Evolutionary conservation across 345 rosid species (phyloP), one percentile per base, ranked within the genome.

Genomic region (Lepidium aucheri): DNA sequence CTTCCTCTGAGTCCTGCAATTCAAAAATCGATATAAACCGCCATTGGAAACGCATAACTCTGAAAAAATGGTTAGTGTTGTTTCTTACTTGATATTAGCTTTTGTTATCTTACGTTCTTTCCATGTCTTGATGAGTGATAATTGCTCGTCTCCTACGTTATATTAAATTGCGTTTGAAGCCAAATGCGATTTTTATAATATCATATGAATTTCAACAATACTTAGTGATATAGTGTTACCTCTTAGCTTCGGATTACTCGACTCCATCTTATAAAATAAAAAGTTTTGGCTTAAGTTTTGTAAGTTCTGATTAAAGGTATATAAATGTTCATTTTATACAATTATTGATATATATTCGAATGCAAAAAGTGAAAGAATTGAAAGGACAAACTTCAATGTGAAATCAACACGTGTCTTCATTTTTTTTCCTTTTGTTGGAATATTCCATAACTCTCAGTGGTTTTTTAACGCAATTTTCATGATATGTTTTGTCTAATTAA

Each of bases 91-190:
- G 76, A 83, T 83, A 42, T 77, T 82, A 42, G 79, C 88, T 76
- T 86, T 89, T 30, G 84, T 17, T 62, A 85, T 90, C 79, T 85
- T 87, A 2, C 76, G 84, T 2, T 87, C 97, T 75, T 90, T 96
- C 96, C 98, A 87, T 68, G 96, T 93, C 77, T 78, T 80, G 72
- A 90, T 66, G 53, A 83, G 74, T 30, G 86, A 75, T 20, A 44
- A 16, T 72, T 81, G 87, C 50, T 70, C 97, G 59, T 84, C 83
- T 17, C 84, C 95, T 63, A 84, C 43, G 22, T 28, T 0, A 53
- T 79, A 26, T 50, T 86, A 91, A 28, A 4, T 9, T 24, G 15
- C 32, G 12, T 16, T 46, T 45, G 45, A 9, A 50, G 18, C 0
- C 15, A 33, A 16, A 12, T 56, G 30, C 2, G 6, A 33, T 55